Conservation (phyloP, 768 basidiomycete genomes). For the Kwoniella pini region DNA sequence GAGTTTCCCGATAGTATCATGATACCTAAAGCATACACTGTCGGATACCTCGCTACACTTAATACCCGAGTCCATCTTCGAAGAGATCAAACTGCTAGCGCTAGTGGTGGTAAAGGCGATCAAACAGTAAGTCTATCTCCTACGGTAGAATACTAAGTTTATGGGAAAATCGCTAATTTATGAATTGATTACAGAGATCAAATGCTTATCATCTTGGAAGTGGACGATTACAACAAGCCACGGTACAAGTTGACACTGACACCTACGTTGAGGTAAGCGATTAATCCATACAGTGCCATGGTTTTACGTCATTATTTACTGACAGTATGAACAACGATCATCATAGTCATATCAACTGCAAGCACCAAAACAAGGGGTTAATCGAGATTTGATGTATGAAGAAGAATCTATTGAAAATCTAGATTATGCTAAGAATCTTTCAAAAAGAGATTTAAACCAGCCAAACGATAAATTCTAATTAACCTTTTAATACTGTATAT, state of each 20-base stretch:
- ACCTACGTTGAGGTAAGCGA: slow-evolving; percentile 19
- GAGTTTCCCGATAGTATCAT: not conserved
- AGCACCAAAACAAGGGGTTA: not conserved
- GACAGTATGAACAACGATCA: too few species aligned
- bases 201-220: slow-evolving; percentile 4
- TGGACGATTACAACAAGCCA: slow-evolving; percentile 11
- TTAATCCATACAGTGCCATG: too few species aligned
- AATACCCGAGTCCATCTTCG: slow-evolving; percentile 21
- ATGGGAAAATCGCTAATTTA: not conserved
- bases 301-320: too few species aligned
- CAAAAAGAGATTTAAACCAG: slow-evolving; percentile 1
- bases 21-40: slow-evolving; percentile 12
- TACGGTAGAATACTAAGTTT: not conserved
- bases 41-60: slow-evolving; percentile 11
- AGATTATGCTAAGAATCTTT: slow-evolving; percentile 5
- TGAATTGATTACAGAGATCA: slow-evolving; percentile 1
- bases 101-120: not conserved
- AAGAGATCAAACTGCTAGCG: not conserved
- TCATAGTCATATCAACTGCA: not conserved
- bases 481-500: too few species aligned
- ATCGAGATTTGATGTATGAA: not conserved
- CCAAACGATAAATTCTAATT: not conserved
- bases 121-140: not conserved
- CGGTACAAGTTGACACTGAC: slow-evolving; percentile 11
- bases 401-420: slow-evolving; percentile 5